Evolutionary conservation across 1,284 basidiomycete species (phyloP), one percentile per base, ranked within the genome.

Genomic region (Mycena sp.): DNA sequence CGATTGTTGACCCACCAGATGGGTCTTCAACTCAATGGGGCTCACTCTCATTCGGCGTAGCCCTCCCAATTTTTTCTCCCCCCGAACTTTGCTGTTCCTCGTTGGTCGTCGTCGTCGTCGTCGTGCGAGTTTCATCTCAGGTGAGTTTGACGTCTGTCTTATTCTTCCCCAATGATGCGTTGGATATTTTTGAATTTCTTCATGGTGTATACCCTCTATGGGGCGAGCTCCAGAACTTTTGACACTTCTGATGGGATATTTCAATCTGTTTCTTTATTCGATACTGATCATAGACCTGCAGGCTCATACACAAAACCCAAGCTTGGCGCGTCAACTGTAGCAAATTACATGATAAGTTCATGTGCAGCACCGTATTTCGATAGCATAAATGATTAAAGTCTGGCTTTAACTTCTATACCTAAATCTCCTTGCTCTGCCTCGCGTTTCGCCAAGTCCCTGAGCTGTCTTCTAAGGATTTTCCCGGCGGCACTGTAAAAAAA

Each of bases 1-100:
- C 90, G 91, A 88, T 91, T 88, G 88, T 84, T 69, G 80, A 80
- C 76, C 65, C 71, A 67, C 67, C 61, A 68, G 63, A 23, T 65
- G 73, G 69, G 76, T 83, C 81, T 77, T 85, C 82, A 91, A 92
- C 91, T 83, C 85, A 92, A 93, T 92, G 91, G 91, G 91, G 91
- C 91, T 93, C 88, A 92, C 89, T 92, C 89, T 90, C 85, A 76
- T 79, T 81, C 85, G 86, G 83, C 86, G 82, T 77, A 74, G 72
- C 59, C 66, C 69, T 30, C 64, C 59, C 49, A 53, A 73, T 76
- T 83, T 85, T 87, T 87, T 84, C 83, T 79, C 79, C 78, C 74
- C 70, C 53, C 68, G 84, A 82, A 82, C 83, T 77, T 87, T 72
- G 78, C 67, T 76, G 82, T 84, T 84, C 80, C 48, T 65, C 57